A percentile compares a stretch with the other conserved stretches of the same genome.
These are phyloP conservation scores for Nothophaeocryptopus gaeumannii DNA, from an alignment of 2,329 filamentous ascomycete genomes.

Conservation along the genomic window DNA sequence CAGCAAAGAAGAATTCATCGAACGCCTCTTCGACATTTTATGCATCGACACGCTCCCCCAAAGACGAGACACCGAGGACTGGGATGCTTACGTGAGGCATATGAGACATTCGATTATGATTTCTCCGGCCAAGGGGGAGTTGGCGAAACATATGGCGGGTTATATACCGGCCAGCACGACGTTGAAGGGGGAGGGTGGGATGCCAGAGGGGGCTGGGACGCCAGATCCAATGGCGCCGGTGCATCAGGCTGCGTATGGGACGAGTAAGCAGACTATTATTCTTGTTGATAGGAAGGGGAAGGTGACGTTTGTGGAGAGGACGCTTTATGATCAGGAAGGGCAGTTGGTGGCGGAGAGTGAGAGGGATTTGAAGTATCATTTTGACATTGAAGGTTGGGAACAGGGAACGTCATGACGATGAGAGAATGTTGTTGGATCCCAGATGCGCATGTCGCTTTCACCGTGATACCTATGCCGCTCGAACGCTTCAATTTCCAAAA, in stretches of 20 bases:
- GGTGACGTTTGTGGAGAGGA: slow-evolving; percentile 62
- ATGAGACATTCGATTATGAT: slow-evolving; percentile 61
- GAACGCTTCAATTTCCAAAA: neutral
- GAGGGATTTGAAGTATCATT: slow-evolving; percentile 49
- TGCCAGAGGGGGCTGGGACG: slow-evolving; percentile 27
- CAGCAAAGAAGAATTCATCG: slow-evolving; percentile 51
- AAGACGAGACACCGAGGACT: slow-evolving; percentile 47
- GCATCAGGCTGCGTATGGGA: slow-evolving; percentile 56
- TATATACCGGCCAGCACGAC: slow-evolving; percentile 26
- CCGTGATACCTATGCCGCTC: too few relatives aligned
- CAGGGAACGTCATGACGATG: too few relatives aligned
- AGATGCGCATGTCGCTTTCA: too few relatives aligned
- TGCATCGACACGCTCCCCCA: slow-evolving; percentile 55
- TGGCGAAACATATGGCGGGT: slow-evolving; percentile 38
- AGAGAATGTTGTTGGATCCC: too few relatives aligned
- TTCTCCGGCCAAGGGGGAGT: slow-evolving; percentile 52
- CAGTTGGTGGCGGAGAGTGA: slow-evolving; percentile 45
- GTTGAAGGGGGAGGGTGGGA: slow-evolving; percentile 35
- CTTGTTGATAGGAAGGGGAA: slow-evolving; percentile 55
- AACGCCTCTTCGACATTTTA: slow-evolving; percentile 53
- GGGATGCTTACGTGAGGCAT: slow-evolving; percentile 56
- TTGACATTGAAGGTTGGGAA: slow-evolving; percentile 46
- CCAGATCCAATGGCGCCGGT: slow-evolving; percentile 23
- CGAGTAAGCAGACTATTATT: slow-evolving; percentile 62
- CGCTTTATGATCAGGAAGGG: slow-evolving; percentile 55